Base-by-base conservation (phyloP, 2,329 filamentous ascomycete species). In the Aspergillus costaricaensis region DNA sequence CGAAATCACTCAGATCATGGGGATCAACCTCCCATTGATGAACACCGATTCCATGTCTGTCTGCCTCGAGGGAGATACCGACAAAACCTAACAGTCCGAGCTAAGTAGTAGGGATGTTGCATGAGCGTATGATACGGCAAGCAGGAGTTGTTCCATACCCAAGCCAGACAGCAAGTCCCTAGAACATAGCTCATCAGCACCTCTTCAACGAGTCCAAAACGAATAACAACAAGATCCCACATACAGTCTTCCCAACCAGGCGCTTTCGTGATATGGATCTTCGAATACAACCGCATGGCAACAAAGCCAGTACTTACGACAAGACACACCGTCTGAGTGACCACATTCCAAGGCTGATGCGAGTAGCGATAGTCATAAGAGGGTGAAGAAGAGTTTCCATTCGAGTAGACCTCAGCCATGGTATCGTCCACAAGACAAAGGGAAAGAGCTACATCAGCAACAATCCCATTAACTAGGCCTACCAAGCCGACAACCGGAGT, bases 201-300 rank as follows among this genome's bases (percentile, higher is more conserved):
- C 2, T 25, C 53, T 12, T 19, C 15, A 8, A 30, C 17, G n/a
- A 14, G 17, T 4, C 32, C 32, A n/a, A 32, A 27, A 15, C 32
- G 47, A 27, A 15, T 23, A 19, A 10, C 12, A 15, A 4, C 19
- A 30, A 19, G 8, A 53, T 43, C 5, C 43, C 48, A 65, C 67
- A 44, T 67, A 68, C 65, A 65, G 49, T 69, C 67, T 56, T 68
- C 67, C 66, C 63, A 68, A 15, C 63, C 60, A 4, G 67, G 62
- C 10, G 60, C 58, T 38, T 55, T 58, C n/a, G 68, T 70, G 38
- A 74, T 68, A 38, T 67, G 58, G 8, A 73, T 27, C 54, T 72
- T 68, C 23, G 71, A 68, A 57, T 70, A 74, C 41, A 72, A 48
- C 25, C 66, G 57, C 59, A 66, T 65, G 5, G 53, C 56, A 8